Base-by-base conservation (phyloP, 495 filamentous ascomycete genomes). In the Aspergillus ellipticus region DNA sequence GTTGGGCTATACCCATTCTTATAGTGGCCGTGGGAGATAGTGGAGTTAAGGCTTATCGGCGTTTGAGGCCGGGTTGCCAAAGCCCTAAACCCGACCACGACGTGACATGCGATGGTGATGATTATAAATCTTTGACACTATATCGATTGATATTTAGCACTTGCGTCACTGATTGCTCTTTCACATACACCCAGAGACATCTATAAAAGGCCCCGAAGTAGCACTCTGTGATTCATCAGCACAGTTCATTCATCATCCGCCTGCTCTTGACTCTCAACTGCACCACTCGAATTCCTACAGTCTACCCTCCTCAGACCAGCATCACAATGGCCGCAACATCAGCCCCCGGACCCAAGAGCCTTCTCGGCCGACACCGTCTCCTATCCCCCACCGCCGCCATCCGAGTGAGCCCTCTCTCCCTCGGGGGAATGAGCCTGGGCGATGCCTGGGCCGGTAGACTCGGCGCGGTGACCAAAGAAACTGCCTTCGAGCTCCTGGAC, bases 401-500 rank as follows among this genome's bases (percentile, higher is more conserved):
- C 13, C 43, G 45, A 3, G 56, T 58, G 3, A 48, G 42, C 6
- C 56, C 56, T 4, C 17, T 54, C 6, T 54, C 45, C 26, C 56
- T 58, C 1, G 51, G 51, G 0, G 56, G 45, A 22, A 58, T 58
- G 7, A 47, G 29, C 22, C 21, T 54, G 13, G 56, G 56, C n/a
- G 50, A 43, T 21, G 42, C 37, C 29, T 58, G 51, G 56, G 49
- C 37, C 17, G 41, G 22, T 17, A 48, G 45, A 1, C 51, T 57
- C 26, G 55, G 55, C 0, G 19, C n/a, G 6, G 24, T 49, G 10
- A 49, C 46, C 6, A 54, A 53, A 16, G 51, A 54, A 16, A 47
- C 46, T 10, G 33, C 56, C 33, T 58, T 50, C 33, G 13, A 31
- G 22, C 56, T 59, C 1, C 52, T 59, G 7, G 57, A 59, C 42